Conservation (phyloP, 768 basidiomycete genomes). For the Tulasnella sp. region DNA sequence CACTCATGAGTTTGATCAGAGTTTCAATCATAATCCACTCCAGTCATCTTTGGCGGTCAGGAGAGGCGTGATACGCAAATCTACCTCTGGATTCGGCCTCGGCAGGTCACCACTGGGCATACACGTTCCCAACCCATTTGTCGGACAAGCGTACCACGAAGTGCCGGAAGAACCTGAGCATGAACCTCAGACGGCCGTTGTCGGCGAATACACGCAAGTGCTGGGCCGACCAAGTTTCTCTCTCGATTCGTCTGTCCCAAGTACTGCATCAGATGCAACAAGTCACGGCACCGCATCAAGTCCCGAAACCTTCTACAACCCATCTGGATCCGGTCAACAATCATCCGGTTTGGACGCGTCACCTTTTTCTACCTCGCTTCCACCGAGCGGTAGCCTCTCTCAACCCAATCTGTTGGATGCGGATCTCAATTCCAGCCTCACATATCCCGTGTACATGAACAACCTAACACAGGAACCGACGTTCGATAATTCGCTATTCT, state of each 20-base stretch:
- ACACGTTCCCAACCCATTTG: neutral
- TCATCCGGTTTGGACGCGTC: neutral
- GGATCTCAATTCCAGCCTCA: neutral
- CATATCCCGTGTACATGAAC: neutral
- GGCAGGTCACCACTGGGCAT: constrained; percentile 1
- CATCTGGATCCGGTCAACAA: neutral
- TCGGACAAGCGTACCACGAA: neutral
- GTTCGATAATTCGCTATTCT: neutral
- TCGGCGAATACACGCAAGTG: neutral
- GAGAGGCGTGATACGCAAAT: neutral
- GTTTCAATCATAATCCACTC: neutral
- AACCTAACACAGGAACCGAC: neutral
- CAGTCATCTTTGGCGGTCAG: neutral
- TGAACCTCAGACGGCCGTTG: constrained; percentile 2
- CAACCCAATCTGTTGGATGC: neutral
- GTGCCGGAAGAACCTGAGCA: neutral
- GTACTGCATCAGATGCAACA: neutral
- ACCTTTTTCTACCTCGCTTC: neutral
- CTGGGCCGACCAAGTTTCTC: neutral
- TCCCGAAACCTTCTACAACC: neutral
- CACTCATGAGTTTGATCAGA: neutral
- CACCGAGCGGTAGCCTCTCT: neutral
- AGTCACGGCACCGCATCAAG: neutral
- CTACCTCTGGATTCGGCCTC: neutral
- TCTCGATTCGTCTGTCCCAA: neutral